A percentile compares a stretch with the other conserved stretches of the same genome.
These are phyloP conservation scores for Agaricus blazei DNA, from an alignment of 768 basidiomycete genomes.

Conservation along the genomic window DNA sequence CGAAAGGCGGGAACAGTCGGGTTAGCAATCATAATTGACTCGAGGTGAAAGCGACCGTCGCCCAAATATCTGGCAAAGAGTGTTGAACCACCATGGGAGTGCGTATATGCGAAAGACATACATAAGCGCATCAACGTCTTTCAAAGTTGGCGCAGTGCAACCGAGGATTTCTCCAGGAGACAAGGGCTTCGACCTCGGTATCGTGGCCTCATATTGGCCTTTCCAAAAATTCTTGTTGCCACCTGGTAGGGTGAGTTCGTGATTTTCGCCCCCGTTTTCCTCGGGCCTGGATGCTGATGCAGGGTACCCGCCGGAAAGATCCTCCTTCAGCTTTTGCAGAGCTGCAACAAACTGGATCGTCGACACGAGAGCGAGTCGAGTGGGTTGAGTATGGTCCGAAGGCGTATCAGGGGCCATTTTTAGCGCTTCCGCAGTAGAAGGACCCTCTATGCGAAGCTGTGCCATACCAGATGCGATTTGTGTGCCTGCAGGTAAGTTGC, in stretches of 20 bases:
- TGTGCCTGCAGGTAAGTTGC: constrained; percentile 35
- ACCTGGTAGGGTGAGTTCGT: constrained; percentile 1
- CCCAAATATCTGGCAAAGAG: constrained; percentile 74
- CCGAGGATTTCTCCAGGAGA: constrained; percentile 97
- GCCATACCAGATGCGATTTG: constrained; percentile 41
- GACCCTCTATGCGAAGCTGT: constrained; percentile 61
- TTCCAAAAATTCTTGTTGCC: constrained; percentile 34
- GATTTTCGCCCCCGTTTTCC: constrained; percentile 7
- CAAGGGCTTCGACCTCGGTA: constrained; percentile 87
- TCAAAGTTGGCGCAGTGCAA: constrained; percentile 86
- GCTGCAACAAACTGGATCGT: constrained; percentile 98
- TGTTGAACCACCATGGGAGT: not conserved
- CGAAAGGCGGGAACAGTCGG: constrained; percentile 92
- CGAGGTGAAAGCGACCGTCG: constrained; percentile 96
- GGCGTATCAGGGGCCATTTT: not conserved
- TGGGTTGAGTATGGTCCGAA: constrained; percentile 29
- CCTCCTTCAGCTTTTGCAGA: constrained; percentile 80
- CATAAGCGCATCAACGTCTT: constrained; percentile 85
- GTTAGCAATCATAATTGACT: constrained; percentile 99
- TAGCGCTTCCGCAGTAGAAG: constrained; percentile 3
- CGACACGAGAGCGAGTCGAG: constrained; percentile 86
- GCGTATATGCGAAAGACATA: constrained; percentile 33
- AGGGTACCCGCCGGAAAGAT: constrained; percentile 45
- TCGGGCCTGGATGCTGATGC: constrained; percentile 9
- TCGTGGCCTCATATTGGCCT: constrained; percentile 66